A percentile compares a stretch with the other conserved stretches of the same genome.
Conservation (phyloP, 495 filamentous ascomycete genomes). For the Penicillium soppii region DNA sequence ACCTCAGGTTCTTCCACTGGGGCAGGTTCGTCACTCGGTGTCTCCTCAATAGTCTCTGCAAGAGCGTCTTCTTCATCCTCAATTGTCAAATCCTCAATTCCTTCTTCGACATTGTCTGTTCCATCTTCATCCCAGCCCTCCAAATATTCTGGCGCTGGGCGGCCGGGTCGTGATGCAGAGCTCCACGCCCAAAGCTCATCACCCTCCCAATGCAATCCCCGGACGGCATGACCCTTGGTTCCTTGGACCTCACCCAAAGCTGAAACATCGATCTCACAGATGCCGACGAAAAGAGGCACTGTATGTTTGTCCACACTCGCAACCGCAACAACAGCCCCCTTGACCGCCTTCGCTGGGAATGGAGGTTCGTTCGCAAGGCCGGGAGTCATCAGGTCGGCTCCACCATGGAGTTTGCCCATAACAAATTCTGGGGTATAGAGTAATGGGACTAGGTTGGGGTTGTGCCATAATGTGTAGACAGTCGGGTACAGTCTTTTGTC, state of each 20-base stretch:
- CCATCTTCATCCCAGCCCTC: constrained; percentile 45
- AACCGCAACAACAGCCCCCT: constrained; percentile 64
- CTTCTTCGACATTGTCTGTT: constrained; percentile 37
- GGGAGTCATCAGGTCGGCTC: constrained; percentile 75
- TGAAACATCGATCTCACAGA: constrained; percentile 67
- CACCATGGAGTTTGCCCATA: constrained; percentile 60
- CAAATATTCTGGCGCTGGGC: constrained; percentile 48
- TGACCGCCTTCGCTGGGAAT: constrained; percentile 60
- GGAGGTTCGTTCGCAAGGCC: constrained; percentile 69
- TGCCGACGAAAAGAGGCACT: constrained; percentile 64
- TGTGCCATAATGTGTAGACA: constrained; percentile 68
- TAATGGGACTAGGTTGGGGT: constrained; percentile 60
- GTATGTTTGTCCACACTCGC: constrained; percentile 59
- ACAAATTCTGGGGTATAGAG: constrained; percentile 63
- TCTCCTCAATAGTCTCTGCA: constrained; percentile 28
- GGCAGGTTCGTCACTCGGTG: constrained; percentile 8
- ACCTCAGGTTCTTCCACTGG: constrained; percentile 18
- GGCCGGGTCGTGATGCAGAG: constrained; percentile 52
- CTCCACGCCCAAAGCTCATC: constrained; percentile 73
- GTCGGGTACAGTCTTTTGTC: constrained; percentile 60
- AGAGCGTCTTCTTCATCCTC: constrained; percentile 31
- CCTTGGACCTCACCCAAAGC: constrained; percentile 58
- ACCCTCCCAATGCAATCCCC: constrained; percentile 68
- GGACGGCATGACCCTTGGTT: constrained; percentile 65
- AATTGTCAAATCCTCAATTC: constrained; percentile 42